Conservation (phyloP, 2,329 filamentous ascomycete species). For the Albifimbria verrucaria region DNA sequence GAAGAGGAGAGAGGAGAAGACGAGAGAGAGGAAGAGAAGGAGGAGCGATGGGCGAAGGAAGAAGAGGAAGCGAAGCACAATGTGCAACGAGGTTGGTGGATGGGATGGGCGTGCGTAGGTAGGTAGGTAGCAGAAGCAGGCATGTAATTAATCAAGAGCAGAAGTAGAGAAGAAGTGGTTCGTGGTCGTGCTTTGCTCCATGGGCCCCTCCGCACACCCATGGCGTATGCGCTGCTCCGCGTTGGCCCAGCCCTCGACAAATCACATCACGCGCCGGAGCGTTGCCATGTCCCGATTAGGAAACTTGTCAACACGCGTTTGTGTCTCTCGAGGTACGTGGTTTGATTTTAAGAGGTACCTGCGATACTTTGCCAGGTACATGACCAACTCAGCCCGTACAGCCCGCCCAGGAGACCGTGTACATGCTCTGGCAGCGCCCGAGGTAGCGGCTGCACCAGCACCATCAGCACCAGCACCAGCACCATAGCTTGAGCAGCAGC, state of each 20-base stretch:
- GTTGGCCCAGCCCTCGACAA: constrained; percentile 22
- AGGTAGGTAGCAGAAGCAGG: constrained; percentile 3
- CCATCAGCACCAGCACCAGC: no score
- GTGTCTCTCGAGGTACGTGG: not conserved
- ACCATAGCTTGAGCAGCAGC: no score
- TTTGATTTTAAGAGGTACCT: not conserved
- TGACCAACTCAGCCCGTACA: not conserved
- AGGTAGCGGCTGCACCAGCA: no score
- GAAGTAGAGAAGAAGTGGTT: not conserved
- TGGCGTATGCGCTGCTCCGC: constrained; percentile 15
- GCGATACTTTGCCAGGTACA: not conserved
- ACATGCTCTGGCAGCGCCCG: not conserved
- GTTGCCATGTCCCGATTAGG: constrained; percentile 25
- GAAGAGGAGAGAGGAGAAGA: constrained; percentile 11
- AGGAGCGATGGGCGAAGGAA: constrained; percentile 3
- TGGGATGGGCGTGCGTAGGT: constrained; percentile 13
- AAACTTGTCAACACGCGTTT: constrained; percentile 33
- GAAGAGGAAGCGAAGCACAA: not conserved
- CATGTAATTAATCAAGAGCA: not conserved
- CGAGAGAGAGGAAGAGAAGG: constrained; percentile 12
- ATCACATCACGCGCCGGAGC: constrained; percentile 27
- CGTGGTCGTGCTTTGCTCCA: not conserved
- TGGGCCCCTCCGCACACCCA: not conserved
- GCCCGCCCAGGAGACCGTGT: not conserved
- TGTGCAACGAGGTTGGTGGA: constrained; percentile 14